Evolutionary conservation across 805 yeast species (phyloP).

Genomic region (Kodamaea neixiangensis): DNA sequence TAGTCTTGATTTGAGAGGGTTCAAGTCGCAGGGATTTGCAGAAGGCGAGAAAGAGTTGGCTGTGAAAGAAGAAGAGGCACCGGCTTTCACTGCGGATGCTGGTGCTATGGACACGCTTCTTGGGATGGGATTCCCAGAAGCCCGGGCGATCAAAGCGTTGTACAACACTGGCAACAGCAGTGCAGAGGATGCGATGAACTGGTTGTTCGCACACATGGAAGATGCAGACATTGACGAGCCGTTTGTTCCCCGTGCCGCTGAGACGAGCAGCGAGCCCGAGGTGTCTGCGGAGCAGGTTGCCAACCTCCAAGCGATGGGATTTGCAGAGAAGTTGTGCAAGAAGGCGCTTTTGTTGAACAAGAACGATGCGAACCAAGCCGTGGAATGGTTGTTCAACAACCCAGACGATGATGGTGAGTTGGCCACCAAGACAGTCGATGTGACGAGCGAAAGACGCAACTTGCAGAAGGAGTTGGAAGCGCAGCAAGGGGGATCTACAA

Average conservation of each 20-base stretch:
- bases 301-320: conserved; percentile 74
- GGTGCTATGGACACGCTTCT: conserved; percentile 55
- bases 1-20: conserved; percentile 45
- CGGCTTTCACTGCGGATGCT: conserved; percentile 53
- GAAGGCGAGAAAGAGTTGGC: conserved; percentile 28
- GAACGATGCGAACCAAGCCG: conserved; percentile 71
- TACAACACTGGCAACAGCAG: conserved; percentile 66
- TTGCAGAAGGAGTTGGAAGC: conserved; percentile 17
- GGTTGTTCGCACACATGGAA: conserved; percentile 89
- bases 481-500: conserved; percentile 18
- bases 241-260: conserved; percentile 26
- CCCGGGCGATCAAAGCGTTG: conserved; percentile 66
- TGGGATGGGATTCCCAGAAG: conserved; percentile 87
- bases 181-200: conserved; percentile 79
- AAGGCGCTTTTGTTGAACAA: conserved; percentile 67
- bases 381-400: conserved; percentile 87
- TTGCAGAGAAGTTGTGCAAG: conserved; percentile 59
- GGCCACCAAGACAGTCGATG: conserved; percentile 32
- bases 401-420: conserved; percentile 76
- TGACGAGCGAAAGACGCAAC: conserved; percentile 18
- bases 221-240: conserved; percentile 76
- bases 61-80: conserved; percentile 8
- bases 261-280: conserved; percentile 18
- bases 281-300: conserved; percentile 43
- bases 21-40: conserved; percentile 43